Evolutionary conservation across 805 yeast species (phyloP).

Genomic region (Candida bentonensis): DNA sequence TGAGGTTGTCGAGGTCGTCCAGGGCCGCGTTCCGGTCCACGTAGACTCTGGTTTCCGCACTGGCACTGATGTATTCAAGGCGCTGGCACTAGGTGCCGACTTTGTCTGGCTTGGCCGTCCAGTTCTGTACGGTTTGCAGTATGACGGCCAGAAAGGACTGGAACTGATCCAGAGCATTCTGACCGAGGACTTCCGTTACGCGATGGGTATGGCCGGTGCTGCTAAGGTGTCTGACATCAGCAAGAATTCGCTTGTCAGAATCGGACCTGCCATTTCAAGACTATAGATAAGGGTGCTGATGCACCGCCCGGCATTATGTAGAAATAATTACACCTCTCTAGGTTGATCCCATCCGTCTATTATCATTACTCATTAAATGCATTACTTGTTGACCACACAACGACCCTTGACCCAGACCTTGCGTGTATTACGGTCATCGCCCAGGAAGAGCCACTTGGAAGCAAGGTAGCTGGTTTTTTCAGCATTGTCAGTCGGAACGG

Average conservation of each 20-base stretch:
- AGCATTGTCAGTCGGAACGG: conserved; percentile 10
- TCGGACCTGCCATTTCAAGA: conserved; percentile 7
- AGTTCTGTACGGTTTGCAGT: conserved; percentile 48
- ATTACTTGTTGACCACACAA: conserved; percentile 36
- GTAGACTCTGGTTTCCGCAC: conserved; percentile 60
- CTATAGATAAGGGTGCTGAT: too few relatives aligned
- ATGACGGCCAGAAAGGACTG: conserved; percentile 59
- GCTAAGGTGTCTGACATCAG: conserved; percentile 8
- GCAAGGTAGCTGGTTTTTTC: conserved; percentile 41
- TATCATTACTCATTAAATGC: not conserved
- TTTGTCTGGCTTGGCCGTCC: conserved; percentile 57
- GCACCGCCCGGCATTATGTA: too few relatives aligned
- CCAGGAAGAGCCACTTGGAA: conserved; percentile 84
- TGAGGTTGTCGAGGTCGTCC: conserved; percentile 30
- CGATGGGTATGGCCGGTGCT: conserved; percentile 16
- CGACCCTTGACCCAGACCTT: conserved; percentile 77
- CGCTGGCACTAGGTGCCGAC: conserved; percentile 55
- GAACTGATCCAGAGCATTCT: conserved; percentile 16
- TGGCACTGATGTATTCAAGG: conserved; percentile 54
- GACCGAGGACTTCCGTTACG: conserved; percentile 13
- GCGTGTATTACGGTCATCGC: conserved; percentile 81
- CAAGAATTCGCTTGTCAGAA: conserved; percentile 6
- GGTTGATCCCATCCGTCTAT: too few relatives aligned
- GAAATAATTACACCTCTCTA: too few relatives aligned
- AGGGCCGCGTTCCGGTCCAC: conserved; percentile 38